These are phyloP conservation scores for Dichotomocladium elegans DNA, from an alignment of 371 early-diverging fungal genomes.

Conservation along the genomic window DNA sequence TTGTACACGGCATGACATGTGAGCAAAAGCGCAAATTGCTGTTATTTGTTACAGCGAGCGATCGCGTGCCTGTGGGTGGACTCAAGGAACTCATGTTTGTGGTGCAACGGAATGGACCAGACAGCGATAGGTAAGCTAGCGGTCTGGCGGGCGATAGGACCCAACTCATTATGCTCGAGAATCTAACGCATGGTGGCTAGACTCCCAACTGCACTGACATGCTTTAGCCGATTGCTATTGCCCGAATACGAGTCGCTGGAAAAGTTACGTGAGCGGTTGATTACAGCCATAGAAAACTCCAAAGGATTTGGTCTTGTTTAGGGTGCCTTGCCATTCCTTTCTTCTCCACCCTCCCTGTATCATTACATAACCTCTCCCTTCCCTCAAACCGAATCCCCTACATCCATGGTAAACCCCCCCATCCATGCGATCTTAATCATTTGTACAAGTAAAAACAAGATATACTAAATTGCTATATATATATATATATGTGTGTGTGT, in stretches of 20 bases:
- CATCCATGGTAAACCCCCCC: too few species aligned
- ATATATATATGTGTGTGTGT: neutral
- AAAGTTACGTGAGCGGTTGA: conserved; percentile 82
- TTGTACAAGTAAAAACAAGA: too few species aligned
- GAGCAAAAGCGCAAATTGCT: conserved; percentile 78
- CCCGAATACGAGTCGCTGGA: conserved; percentile 88
- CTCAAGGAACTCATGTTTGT: conserved; percentile 77
- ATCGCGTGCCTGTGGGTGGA: conserved; percentile 91
- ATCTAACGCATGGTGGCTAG: too few species aligned
- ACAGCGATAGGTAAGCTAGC: conserved; percentile 75
- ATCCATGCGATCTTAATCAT: too few species aligned
- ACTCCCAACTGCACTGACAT: conserved; percentile 86
- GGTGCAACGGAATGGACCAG: conserved; percentile 91
- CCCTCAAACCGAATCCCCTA: neutral
- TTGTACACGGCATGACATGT: conserved; percentile 68
- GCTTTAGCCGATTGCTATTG: conserved; percentile 93
- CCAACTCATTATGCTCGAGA: too few species aligned
- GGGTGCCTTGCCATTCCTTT: too few species aligned
- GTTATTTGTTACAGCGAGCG: conserved; percentile 95
- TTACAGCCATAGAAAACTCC: conserved; percentile 93
- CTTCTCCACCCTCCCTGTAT: neutral
- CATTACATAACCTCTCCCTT: neutral
- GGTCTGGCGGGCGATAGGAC: too few species aligned
- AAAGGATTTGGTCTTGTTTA: conserved; percentile 96
- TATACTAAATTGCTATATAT: too few species aligned